Evolutionary conservation across 1,284 basidiomycete species (phyloP).

Genomic region (Austroboletus novae-zelandiae): DNA sequence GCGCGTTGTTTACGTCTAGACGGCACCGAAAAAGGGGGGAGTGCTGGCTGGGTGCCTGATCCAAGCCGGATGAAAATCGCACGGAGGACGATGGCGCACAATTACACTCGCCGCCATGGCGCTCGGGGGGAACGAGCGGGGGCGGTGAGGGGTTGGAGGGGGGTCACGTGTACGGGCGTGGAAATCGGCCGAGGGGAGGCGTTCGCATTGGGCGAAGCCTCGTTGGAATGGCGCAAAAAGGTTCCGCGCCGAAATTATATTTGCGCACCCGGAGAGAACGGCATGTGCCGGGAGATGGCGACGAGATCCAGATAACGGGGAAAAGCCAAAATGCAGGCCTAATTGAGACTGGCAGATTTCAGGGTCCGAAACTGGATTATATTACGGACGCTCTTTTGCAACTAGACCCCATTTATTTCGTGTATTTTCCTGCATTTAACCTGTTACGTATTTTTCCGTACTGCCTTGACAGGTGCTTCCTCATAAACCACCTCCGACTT

Average conservation of each 20-base stretch:
- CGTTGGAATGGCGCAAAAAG: constrained; percentile 19
- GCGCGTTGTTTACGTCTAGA: constrained; percentile 29
- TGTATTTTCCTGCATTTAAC: constrained; percentile 21
- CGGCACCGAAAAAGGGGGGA: constrained; percentile 34
- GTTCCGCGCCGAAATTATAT: constrained; percentile 35
- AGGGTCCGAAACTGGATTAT: constrained; percentile 32
- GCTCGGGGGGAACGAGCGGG: background rate
- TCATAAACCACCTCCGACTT: constrained; percentile 32
- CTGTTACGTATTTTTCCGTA: constrained; percentile 36
- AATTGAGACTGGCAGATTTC: constrained; percentile 26
- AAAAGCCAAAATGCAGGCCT: constrained; percentile 32
- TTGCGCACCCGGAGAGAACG: constrained; percentile 25
- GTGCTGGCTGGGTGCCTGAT: constrained; percentile 30
- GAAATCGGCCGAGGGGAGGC: background rate
- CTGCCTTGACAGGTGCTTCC: constrained; percentile 33
- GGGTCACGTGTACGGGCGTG: background rate
- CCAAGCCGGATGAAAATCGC: constrained; percentile 20
- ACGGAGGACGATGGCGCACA: no score
- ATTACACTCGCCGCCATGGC: no score
- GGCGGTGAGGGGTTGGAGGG: background rate
- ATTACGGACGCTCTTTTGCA: constrained; percentile 18
- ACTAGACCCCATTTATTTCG: constrained; percentile 26
- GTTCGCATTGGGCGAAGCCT: constrained; percentile 27
- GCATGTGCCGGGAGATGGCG: constrained; percentile 27
- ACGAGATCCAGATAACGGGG: constrained; percentile 32